Conservation (phyloP, 1,139 yeast genomes). For the Eremothecium sinecaudum region DNA sequence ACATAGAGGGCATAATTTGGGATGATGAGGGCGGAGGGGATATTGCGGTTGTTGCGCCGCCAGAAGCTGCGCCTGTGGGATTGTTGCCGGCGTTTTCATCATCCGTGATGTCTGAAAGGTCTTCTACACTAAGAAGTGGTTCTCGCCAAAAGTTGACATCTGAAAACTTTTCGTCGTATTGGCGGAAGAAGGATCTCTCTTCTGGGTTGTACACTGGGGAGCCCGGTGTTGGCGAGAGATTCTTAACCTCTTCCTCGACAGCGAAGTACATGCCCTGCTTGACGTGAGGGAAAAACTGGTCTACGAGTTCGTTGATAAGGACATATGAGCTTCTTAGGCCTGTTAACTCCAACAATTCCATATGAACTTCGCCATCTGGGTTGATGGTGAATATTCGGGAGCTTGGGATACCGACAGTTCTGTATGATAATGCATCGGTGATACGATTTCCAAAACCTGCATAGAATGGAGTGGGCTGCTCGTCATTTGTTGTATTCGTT, state of each 20-base stretch:
- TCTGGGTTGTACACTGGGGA: slow-evolving; percentile 29
- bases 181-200: slow-evolving; percentile 29
- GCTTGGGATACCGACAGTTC: slow-evolving; percentile 90
- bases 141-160: slow-evolving; percentile 92
- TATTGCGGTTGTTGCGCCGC: not conserved
- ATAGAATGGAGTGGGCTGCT: slow-evolving; percentile 41
- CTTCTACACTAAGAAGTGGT: slow-evolving; percentile 52
- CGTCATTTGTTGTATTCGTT: slow-evolving; percentile 6
- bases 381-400: slow-evolving; percentile 93
- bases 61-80: not conserved
- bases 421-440: slow-evolving; percentile 91
- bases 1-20: not conserved
- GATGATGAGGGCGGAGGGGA: slow-evolving; percentile 1
- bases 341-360: slow-evolving; percentile 90
- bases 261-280: slow-evolving; percentile 27
- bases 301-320: slow-evolving; percentile 87
- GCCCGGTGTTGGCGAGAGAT: slow-evolving; percentile 26
- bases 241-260: slow-evolving; percentile 26
- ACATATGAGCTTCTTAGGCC: slow-evolving; percentile 86
- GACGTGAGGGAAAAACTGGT: slow-evolving; percentile 94
- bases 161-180: slow-evolving; percentile 56
- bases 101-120: slow-evolving; percentile 28
- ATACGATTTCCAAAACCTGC: slow-evolving; percentile 98
- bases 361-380: slow-evolving; percentile 93
- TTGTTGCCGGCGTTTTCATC: not conserved